Conservation (phyloP, 768 basidiomycete species). For the Boletus rufocinnamomeus region DNA sequence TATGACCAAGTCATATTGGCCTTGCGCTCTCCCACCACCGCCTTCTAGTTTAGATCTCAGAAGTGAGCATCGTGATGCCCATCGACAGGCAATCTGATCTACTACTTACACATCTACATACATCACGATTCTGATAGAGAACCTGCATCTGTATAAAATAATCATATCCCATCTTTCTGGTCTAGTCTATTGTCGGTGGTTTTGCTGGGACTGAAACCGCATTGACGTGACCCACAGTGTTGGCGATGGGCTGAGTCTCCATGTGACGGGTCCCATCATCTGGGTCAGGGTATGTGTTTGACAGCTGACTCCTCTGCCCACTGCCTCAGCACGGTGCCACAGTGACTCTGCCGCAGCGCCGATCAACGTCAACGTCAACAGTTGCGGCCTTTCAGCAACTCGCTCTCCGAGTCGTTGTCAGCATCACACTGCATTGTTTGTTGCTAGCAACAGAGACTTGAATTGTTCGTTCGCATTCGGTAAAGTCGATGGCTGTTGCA, state of each 20-base stretch:
- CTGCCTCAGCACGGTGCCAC: neutral
- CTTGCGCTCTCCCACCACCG: neutral
- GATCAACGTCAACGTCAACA: neutral
- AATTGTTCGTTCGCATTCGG: neutral
- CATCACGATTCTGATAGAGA: neutral
- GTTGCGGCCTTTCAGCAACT: neutral
- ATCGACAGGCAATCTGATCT: neutral
- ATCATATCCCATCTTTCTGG: neutral
- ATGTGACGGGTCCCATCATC: neutral
- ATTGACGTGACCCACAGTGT: neutral
- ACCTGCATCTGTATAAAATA: constrained; percentile 7
- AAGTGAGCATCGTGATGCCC: neutral
- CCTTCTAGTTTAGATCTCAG: neutral
- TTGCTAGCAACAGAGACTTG: neutral
- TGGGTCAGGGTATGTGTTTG: neutral
- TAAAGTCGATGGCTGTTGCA: neutral
- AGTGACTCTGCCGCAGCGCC: no score
- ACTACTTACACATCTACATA: neutral
- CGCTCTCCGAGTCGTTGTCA: neutral
- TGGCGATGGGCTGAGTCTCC: neutral
- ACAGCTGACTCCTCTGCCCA: neutral
- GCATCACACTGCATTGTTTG: neutral
- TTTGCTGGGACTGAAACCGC: neutral
- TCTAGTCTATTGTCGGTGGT: neutral
- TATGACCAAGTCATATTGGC: neutral